Conservation (phyloP, 495 filamentous ascomycete genomes). For the Aspergillus ellipticus region DNA sequence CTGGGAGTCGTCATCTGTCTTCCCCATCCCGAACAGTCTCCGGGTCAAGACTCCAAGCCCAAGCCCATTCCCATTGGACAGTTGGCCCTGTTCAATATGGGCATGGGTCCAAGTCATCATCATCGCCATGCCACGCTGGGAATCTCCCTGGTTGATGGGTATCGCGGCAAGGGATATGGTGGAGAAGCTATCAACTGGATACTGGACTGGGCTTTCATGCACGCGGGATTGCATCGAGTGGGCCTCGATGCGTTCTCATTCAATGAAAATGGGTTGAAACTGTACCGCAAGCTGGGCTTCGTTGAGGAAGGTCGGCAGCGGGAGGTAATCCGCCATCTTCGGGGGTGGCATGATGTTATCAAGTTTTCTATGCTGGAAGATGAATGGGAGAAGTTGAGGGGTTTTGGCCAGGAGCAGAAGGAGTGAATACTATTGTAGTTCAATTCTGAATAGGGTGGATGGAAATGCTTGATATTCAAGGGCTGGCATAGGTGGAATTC, state of each 20-base stretch:
- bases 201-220: conserved; percentile 45
- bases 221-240: conserved; percentile 42
- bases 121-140: conserved; percentile 42
- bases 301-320: conserved; percentile 44
- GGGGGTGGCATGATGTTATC: conserved; percentile 43
- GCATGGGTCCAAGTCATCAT: conserved; percentile 12
- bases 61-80: neutral
- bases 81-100: neutral
- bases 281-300: conserved; percentile 50
- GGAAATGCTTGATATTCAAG: no score
- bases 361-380: conserved; percentile 42
- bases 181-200: conserved; percentile 50
- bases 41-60: neutral
- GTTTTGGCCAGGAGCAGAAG: no score
- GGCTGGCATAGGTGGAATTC: no score
- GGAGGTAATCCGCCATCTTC: conserved; percentile 38
- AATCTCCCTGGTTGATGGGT: conserved; percentile 31
- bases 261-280: conserved; percentile 37
- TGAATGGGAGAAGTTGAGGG: conserved; percentile 34
- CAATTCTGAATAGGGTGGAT: no score
- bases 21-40: neutral
- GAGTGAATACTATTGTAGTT: no score
- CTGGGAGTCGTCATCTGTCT: neutral
- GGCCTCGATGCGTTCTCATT: conserved; percentile 31
- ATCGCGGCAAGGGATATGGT: conserved; percentile 51